Percentiles rank a stretch among this genome's conserved stretches.
Evolutionary conservation across 2,329 filamentous ascomycete genomes (phyloP).

Genomic region (Coniochaeta sp.): DNA sequence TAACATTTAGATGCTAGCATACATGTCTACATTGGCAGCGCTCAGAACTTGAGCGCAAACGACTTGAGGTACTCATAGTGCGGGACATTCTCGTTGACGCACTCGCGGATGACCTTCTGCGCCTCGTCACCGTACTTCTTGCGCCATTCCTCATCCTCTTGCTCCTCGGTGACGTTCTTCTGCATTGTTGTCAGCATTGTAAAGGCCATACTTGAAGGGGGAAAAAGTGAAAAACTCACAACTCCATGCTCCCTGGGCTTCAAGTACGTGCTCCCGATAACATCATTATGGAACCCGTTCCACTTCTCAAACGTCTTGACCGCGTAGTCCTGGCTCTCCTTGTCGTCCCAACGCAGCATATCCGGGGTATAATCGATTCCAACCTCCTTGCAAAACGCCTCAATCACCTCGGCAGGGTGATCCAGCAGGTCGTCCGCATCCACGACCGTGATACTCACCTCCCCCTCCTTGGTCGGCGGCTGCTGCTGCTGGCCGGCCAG

Average conservation of each 20-base stretch:
- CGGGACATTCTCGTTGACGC: constrained; percentile 62
- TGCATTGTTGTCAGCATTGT: constrained; percentile 25
- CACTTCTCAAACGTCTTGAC: constrained; percentile 85
- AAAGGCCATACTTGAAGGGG: too few relatives aligned
- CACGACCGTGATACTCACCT: constrained; percentile 70
- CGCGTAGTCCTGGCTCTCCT: constrained; percentile 62
- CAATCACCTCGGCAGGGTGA: constrained; percentile 66
- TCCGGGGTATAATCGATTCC: constrained; percentile 66
- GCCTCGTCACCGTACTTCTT: constrained; percentile 68
- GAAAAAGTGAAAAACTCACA: constrained; percentile 42
- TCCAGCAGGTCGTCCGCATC: constrained; percentile 94
- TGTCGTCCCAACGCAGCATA: constrained; percentile 81
- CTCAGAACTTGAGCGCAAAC: constrained; percentile 58
- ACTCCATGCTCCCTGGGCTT: constrained; percentile 59
- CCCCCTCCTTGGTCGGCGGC: constrained; percentile 1
- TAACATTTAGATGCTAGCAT: not conserved
- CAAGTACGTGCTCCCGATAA: constrained; percentile 72
- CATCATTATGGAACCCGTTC: constrained; percentile 95
- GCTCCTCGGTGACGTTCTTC: constrained; percentile 55
- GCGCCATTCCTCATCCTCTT: constrained; percentile 64
- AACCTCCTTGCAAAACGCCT: constrained; percentile 73
- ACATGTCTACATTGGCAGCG: not conserved
- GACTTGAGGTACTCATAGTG: constrained; percentile 78
- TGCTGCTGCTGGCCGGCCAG: not conserved
- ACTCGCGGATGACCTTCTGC: constrained; percentile 60